These are phyloP conservation scores for Venturia carpophila DNA, from an alignment of 2,329 filamentous ascomycete genomes.

Conservation along the genomic window DNA sequence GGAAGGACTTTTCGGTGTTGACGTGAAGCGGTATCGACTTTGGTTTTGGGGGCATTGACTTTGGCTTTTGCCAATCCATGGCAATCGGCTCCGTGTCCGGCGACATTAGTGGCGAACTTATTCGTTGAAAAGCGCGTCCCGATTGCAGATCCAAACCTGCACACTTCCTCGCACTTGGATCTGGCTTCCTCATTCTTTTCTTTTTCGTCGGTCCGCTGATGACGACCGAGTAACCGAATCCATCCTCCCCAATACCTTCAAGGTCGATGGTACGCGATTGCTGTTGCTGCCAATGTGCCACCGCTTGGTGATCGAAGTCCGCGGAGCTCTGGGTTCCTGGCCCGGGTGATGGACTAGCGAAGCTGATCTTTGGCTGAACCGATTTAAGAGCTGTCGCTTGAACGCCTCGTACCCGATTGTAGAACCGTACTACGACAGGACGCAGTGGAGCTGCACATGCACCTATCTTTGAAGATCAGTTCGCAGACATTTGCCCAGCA, in stretches of 20 bases:
- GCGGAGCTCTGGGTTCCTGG: neutral
- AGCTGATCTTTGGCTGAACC: neutral
- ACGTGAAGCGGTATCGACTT: neutral
- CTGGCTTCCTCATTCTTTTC: neutral
- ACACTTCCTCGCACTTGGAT: neutral
- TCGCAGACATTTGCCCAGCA: neutral
- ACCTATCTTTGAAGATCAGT: constrained; percentile 3
- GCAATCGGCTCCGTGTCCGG: neutral
- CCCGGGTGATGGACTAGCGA: neutral
- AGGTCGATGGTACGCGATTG: constrained; percentile 14
- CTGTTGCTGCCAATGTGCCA: neutral
- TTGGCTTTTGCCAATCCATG: neutral
- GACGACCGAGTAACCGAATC: constrained; percentile 16
- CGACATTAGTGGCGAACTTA: neutral
- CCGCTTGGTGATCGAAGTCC: constrained; percentile 3
- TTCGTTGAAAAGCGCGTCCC: neutral
- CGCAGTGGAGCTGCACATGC: constrained; percentile 18
- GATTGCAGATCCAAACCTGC: neutral
- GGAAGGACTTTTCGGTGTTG: neutral
- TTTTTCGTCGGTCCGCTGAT: constrained; percentile 15
- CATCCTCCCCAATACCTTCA: constrained; percentile 16
- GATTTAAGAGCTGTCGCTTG: neutral
- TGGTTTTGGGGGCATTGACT: neutral
- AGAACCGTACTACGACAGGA: neutral
- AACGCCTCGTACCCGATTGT: neutral